These are phyloP conservation scores for Candida tallmaniae DNA, from an alignment of 805 yeast genomes.

Conservation along the genomic window DNA sequence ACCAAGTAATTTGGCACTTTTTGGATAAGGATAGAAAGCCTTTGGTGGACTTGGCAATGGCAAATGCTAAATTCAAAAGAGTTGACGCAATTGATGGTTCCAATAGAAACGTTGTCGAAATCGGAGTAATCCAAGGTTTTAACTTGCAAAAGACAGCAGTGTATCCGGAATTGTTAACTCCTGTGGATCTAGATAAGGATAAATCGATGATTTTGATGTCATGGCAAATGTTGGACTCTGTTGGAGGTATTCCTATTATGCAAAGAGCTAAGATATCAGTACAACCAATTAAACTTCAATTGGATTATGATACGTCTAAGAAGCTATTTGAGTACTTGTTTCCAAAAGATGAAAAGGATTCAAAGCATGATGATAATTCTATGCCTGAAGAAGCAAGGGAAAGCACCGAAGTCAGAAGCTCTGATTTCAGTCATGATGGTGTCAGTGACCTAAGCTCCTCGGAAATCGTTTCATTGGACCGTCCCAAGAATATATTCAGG, in stretches of 20 bases:
- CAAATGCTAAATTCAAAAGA: slow-evolving; percentile 56
- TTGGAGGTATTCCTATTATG: slow-evolving; percentile 88
- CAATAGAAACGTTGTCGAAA: slow-evolving; percentile 54
- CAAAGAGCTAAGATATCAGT: slow-evolving; percentile 56
- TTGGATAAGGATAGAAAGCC: slow-evolving; percentile 56
- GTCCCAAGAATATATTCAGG: slow-evolving; percentile 11
- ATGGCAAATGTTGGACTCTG: slow-evolving; percentile 82
- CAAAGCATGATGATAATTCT: background rate
- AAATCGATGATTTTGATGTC: slow-evolving; percentile 24
- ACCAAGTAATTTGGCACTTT: slow-evolving; percentile 67
- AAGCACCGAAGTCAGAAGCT: slow-evolving; percentile 1
- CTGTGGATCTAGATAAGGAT: slow-evolving; percentile 20
- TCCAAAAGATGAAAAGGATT: slow-evolving; percentile 40
- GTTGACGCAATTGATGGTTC: slow-evolving; percentile 63
- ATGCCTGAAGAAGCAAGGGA: background rate
- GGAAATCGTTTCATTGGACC: slow-evolving; percentile 8
- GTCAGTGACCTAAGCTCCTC: slow-evolving; percentile 9
- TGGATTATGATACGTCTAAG: slow-evolving; percentile 69
- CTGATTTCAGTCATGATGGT: slow-evolving; percentile 3
- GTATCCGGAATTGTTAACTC: slow-evolving; percentile 69
- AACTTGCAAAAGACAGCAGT: slow-evolving; percentile 54
- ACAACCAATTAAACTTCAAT: slow-evolving; percentile 63
- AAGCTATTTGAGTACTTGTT: slow-evolving; percentile 65
- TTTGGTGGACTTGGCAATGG: slow-evolving; percentile 65
- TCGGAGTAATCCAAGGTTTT: slow-evolving; percentile 63